A percentile compares a stretch with the other conserved stretches of the same genome.
Evolutionary conservation across 495 filamentous ascomycete genomes (phyloP).

Genomic region (Arthonia radiata): DNA sequence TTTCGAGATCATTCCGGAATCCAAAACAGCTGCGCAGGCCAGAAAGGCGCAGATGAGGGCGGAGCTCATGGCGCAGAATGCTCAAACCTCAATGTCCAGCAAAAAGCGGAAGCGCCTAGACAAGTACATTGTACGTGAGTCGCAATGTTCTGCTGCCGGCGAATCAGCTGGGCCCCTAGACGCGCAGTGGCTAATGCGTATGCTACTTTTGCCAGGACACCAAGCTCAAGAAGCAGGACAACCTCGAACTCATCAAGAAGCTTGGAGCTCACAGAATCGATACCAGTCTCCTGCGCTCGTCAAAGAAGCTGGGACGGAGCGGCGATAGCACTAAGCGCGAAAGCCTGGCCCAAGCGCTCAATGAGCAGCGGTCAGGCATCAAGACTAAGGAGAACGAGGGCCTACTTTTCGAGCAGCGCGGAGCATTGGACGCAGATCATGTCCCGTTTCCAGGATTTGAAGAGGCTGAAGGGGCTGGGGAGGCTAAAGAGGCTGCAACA

Average conservation of each 20-base stretch:
- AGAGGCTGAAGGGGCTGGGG: no score
- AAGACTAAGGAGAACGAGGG: conserved; percentile 16
- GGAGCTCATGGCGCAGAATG: conserved; percentile 29
- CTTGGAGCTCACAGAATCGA: conserved; percentile 56
- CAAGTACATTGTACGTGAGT: conserved; percentile 66
- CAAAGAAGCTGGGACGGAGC: conserved; percentile 42
- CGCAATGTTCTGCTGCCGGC: no score
- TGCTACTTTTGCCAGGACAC: conserved; percentile 40
- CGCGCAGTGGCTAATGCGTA: no score
- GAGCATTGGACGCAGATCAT: no score
- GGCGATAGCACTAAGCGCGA: conserved; percentile 43
- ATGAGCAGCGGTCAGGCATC: conserved; percentile 33
- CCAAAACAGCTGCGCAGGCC: conserved; percentile 40
- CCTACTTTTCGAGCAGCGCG: conserved; percentile 1
- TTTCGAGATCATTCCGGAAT: conserved; percentile 38
- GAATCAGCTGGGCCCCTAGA: no score
- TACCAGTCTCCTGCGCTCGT: conserved; percentile 53
- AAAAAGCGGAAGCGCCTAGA: conserved; percentile 91
- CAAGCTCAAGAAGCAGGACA: conserved; percentile 88
- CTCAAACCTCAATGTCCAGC: conserved; percentile 37
- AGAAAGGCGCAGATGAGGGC: conserved; percentile 42
- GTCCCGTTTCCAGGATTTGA: no score
- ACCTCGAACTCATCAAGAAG: conserved; percentile 57
- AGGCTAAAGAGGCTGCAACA: no score
- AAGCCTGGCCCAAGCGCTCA: conserved; percentile 29